Conservation (phyloP, 345 rosid genomes). For the Melastoma malabathricum region DNA sequence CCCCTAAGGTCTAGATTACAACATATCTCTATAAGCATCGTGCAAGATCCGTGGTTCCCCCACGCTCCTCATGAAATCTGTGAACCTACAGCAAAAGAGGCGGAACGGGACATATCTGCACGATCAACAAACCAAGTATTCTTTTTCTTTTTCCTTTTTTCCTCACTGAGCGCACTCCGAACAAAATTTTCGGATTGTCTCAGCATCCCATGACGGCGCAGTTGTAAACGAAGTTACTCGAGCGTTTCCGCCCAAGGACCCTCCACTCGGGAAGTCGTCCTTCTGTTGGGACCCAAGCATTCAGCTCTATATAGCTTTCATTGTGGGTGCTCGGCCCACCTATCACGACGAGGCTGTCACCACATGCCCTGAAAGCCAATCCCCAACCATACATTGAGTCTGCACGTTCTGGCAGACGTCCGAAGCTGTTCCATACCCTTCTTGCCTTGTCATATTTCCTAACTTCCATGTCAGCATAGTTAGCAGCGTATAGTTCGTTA, state of each 20-base stretch:
- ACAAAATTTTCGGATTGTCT: constrained; percentile 8
- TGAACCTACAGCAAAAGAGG: too few relatives aligned
- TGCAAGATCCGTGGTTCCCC: too few relatives aligned
- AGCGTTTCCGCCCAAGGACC: constrained; percentile 58
- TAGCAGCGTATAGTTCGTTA: constrained; percentile 29
- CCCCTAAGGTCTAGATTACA: too few relatives aligned
- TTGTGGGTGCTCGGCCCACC: constrained; percentile 26
- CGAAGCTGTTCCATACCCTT: constrained; percentile 20
- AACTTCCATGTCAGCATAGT: constrained; percentile 26
- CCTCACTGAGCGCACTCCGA: too few relatives aligned
- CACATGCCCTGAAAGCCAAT: constrained; percentile 37
- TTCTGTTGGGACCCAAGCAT: constrained; percentile 69
- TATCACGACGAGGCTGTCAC: constrained; percentile 27
- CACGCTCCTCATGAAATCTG: too few relatives aligned
- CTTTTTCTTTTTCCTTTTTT: too few relatives aligned
- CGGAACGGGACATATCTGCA: background rate
- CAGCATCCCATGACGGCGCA: constrained; percentile 97
- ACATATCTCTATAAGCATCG: too few relatives aligned
- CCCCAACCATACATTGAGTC: constrained; percentile 40
- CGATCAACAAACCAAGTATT: too few relatives aligned
- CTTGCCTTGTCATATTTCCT: constrained; percentile 22
- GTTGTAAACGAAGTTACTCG: constrained; percentile 76
- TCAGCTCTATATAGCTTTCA: constrained; percentile 36
- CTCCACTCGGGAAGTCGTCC: constrained; percentile 61
- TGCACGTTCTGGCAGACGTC: constrained; percentile 30